These are phyloP conservation scores for Pholiota conissans DNA, from an alignment of 768 basidiomycete species.

Conservation along the genomic window DNA sequence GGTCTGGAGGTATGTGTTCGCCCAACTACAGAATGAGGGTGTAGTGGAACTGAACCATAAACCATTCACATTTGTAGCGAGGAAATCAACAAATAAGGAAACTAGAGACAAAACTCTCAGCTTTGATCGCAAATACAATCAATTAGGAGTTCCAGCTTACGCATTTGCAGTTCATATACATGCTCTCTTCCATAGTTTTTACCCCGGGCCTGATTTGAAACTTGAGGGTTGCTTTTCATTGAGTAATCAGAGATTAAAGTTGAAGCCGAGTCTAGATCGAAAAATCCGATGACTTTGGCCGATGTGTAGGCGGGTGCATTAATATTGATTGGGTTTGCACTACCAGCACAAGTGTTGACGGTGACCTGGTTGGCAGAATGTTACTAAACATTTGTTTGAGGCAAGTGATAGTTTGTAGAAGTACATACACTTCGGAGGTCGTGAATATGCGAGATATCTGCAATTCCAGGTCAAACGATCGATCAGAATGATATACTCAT, in stretches of 20 bases:
- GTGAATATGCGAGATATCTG: slow-evolving; percentile 2
- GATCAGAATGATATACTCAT: no score
- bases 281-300: neutral
- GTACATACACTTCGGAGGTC: neutral
- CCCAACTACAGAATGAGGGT: neutral
- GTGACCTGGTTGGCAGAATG: neutral
- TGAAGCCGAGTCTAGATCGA: neutral
- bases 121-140: neutral
- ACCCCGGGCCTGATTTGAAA: slow-evolving; percentile 1
- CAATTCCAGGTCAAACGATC: no score
- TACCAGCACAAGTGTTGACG: neutral
- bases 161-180: slow-evolving; percentile 14
- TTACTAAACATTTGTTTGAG: no score
- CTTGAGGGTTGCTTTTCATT: neutral
- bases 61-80: neutral
- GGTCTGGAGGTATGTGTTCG: neutral
- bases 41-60: neutral
- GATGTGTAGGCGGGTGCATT: neutral
- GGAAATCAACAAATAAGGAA: neutral
- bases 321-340: neutral
- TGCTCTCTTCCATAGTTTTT: slow-evolving; percentile 13
- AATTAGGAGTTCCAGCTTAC: neutral
- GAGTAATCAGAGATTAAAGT: slow-evolving; percentile 8
- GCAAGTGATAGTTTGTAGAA: no score
- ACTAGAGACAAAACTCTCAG: neutral